Evolutionary conservation across 768 basidiomycete genomes (phyloP), one percentile per base, ranked within the genome.

Genomic region (Amanita pseudoporphyria): DNA sequence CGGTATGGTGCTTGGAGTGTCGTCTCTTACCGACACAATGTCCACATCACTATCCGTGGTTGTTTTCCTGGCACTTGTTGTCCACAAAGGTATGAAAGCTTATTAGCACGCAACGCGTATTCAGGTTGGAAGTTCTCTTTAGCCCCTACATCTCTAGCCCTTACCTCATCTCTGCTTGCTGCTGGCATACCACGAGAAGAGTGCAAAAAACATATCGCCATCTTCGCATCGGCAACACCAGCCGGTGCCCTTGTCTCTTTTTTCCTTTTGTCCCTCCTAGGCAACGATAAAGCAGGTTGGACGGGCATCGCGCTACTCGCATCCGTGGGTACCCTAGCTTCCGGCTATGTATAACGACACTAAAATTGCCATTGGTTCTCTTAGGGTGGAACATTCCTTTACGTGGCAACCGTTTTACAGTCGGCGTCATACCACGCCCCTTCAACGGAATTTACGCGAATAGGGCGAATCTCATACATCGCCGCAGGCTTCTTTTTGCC

Each of bases 61-160:
- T 37, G 85, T 99, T 3, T 98, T 98, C 62, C 60, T 96, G 19
- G 94, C 96, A 2, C 77, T 99, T 36, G 73, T 89, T 42, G 71
- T 98, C 18, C 96, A 98, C 67, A 98, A 98, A 77, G 87, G 88
- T 75, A 22, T 54, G 35, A 13, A 9, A 46, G 32, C 43, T 31
- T 12, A 1, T 24, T 36, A 16, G 21, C 6, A 5, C 44, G 44
- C 26, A 28, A 4, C 7, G 26, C 33, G 5, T 9, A 35, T 40
- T 33, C 35, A 16, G 9, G 3, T 32, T 38, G 18, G n/a, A 31
- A 36, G 7, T 14, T 49, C 48, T 41, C 32, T 30, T 12, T 57
- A 95, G 94, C 87, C 0, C 95, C 95, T 1, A 93, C 94, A 0
- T 84, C 93, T 2, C 71, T 99, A 39, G 95, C 94, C 4, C 72